Base-by-base conservation (phyloP, 805 yeast genomes). In the Candida ponderosae region DNA sequence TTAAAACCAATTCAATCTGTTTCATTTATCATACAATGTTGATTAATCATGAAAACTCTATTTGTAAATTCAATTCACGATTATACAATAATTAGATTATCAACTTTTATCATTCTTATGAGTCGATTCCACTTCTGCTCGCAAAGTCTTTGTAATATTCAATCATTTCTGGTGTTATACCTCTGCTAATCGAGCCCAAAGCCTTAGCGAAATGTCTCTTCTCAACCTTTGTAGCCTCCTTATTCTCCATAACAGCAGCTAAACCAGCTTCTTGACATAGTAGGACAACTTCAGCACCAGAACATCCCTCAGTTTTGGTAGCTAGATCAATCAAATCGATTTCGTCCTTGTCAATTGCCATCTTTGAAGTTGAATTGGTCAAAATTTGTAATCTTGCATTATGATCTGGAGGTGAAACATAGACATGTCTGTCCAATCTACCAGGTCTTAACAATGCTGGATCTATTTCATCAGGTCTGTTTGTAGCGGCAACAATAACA, bases 361-460 rank as follows among this genome's bases (percentile, higher is more conserved):
- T 90, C 34, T 76, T 75, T 29, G 59, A 55, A 19, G 90, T 76
- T 42, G 80, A 75, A 45, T 88, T 88, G 34, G 64, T 62, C 40
- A 93, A 58, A 17, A 93, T 90, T 53, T 86, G 88, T 33, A 75
- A 56, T 39, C 97, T 70, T 0, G 97, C 96, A 2, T 70, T 78
- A 36, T 50, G 60, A 53, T 89, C 95, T 0, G 98, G 98, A 2
- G 97, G 97, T 0, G 83, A 74, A 9, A 93, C 97, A 54, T 86
- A 93, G 24, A 93, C 77, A 47, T 90, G 90, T 49, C 97, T 74
- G 55, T 93, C 98, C 45, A 93, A 66, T 56, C 99, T 74, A 0
- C 99, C 99, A 0, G 99, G 98, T 51, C 99, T 76, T 54, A 93
- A 65, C 39, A 93, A 65, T 0, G 98, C 98, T 0, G 96, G 73